These are phyloP conservation scores for Esteya vermicola DNA, from an alignment of 2,329 filamentous ascomycete species.

Conservation along the genomic window DNA sequence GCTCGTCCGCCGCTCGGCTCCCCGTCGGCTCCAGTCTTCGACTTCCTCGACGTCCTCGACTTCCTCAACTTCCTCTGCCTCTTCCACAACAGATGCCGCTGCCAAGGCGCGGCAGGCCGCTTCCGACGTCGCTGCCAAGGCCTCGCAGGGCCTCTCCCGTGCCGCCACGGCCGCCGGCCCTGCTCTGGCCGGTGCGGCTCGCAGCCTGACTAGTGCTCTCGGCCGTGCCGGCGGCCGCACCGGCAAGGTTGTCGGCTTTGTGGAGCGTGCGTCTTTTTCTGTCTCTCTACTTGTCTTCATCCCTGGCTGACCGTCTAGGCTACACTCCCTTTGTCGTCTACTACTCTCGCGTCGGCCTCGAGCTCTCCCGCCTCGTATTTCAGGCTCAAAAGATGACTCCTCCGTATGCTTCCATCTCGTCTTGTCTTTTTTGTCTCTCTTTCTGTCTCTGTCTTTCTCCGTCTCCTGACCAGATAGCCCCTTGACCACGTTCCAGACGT, in stretches of 20 bases:
- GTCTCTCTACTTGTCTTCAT: no score
- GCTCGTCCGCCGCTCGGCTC: slow-evolving; percentile 18
- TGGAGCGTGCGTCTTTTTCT: slow-evolving; percentile 66
- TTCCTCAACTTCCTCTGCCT: slow-evolving; percentile 25
- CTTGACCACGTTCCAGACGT: slow-evolving; percentile 68
- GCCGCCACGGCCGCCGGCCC: slow-evolving; percentile 70
- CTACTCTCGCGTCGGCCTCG: slow-evolving; percentile 79
- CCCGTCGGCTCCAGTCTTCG: slow-evolving; percentile 45
- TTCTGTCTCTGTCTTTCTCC: background rate
- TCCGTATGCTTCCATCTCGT: slow-evolving; percentile 55
- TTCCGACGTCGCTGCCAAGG: slow-evolving; percentile 54
- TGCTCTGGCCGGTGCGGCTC: slow-evolving; percentile 58
- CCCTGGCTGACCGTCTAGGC: slow-evolving; percentile 43
- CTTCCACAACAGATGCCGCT: slow-evolving; percentile 24
- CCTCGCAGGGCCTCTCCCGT: slow-evolving; percentile 61
- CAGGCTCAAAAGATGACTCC: slow-evolving; percentile 81
- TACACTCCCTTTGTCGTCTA: slow-evolving; percentile 77
- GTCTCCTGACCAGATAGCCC: slow-evolving; percentile 36
- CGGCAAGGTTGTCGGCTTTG: slow-evolving; percentile 60
- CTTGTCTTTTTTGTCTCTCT: slow-evolving; percentile 21
- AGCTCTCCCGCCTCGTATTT: slow-evolving; percentile 80
- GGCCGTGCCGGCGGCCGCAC: slow-evolving; percentile 72
- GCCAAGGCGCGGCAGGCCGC: slow-evolving; percentile 44
- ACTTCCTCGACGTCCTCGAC: slow-evolving; percentile 29
- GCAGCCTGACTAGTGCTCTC: slow-evolving; percentile 50